phyloP scores from a whole-genome alignment of 495 filamentous ascomycete species.

The Hypoxylon rickii region DNA sequence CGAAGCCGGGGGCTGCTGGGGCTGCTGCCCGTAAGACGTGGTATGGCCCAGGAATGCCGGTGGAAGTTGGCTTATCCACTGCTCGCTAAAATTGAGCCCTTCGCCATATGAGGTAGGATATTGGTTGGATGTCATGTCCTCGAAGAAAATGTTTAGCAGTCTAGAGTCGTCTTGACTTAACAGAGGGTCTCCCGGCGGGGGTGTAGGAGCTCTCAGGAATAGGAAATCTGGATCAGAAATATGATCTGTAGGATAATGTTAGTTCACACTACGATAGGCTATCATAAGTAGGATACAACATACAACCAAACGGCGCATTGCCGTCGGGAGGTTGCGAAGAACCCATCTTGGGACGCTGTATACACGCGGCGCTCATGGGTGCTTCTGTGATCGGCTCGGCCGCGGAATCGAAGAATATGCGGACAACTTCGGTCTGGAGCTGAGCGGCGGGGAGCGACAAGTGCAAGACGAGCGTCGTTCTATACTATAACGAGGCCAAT shows the following conservation, averaged over 20 bases:
- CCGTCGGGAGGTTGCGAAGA: slow-evolving; percentile 46
- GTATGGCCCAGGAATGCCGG: slow-evolving; percentile 64
- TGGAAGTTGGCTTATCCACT: slow-evolving; percentile 61
- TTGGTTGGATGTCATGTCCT: slow-evolving; percentile 60
- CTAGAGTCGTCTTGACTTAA: slow-evolving; percentile 65
- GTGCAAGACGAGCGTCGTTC: slow-evolving; percentile 8
- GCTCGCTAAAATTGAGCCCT: slow-evolving; percentile 51
- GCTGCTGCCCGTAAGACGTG: slow-evolving; percentile 62
- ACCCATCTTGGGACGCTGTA: slow-evolving; percentile 54
- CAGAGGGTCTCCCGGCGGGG: slow-evolving; percentile 62
- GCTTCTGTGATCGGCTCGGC: slow-evolving; percentile 25
- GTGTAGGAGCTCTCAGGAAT: slow-evolving; percentile 60
- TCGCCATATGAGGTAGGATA: slow-evolving; percentile 57
- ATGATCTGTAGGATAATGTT: slow-evolving; percentile 47
- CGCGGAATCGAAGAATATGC: slow-evolving; percentile 9
- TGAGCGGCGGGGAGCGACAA: neutral
- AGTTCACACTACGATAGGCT: slow-evolving; percentile 12
- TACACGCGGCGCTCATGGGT: slow-evolving; percentile 49
- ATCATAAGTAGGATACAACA: slow-evolving; percentile 25
- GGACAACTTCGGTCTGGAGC: slow-evolving; percentile 3
- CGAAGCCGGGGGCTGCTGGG: slow-evolving; percentile 26
- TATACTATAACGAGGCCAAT: slow-evolving; percentile 10
- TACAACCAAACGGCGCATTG: slow-evolving; percentile 65
- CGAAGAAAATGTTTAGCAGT: slow-evolving; percentile 66
- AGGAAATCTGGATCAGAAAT: slow-evolving; percentile 53